Conservation (phyloP, 148 eudicot species). For the Drosera capensis region DNA sequence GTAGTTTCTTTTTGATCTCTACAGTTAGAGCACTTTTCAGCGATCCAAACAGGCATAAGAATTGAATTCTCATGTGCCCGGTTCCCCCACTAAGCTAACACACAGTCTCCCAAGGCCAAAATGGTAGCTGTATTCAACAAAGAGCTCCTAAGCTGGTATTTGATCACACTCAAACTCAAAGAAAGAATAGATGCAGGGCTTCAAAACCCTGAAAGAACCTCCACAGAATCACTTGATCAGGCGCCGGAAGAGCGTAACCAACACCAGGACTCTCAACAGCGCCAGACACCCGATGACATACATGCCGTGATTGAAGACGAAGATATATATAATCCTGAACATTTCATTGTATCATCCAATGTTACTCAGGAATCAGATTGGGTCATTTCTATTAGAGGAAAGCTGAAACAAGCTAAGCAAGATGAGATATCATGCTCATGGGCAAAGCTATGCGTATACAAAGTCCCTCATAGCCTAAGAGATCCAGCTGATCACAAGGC, state of each 20-base stretch:
- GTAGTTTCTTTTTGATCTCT: no score
- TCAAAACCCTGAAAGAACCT: constrained; percentile 19
- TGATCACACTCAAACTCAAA: constrained; percentile 63
- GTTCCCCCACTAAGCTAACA: no score
- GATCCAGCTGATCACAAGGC: constrained; percentile 40
- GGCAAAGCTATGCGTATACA: constrained; percentile 51
- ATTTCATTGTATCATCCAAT: constrained; percentile 2
- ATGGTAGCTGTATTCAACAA: no score
- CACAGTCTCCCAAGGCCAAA: no score
- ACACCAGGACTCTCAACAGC: constrained; percentile 1
- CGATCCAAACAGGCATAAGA: no score
- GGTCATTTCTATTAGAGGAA: constrained; percentile 25
- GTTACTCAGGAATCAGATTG: constrained; percentile 44
- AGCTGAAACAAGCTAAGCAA: constrained; percentile 33
- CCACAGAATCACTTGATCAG: constrained; percentile 22
- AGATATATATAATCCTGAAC: not conserved
- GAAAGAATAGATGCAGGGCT: constrained; percentile 44
- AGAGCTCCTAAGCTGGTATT: no score
- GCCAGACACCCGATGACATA: not conserved
- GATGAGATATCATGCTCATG: constrained; percentile 41
- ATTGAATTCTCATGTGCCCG: no score
- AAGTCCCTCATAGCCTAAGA: constrained; percentile 46
- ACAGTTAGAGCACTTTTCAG: no score
- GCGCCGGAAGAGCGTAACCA: not conserved
- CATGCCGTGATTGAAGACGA: not conserved